phyloP scores from a whole-genome alignment of 2,329 filamentous ascomycete genomes.

The Westerdykella aurantiaca region DNA sequence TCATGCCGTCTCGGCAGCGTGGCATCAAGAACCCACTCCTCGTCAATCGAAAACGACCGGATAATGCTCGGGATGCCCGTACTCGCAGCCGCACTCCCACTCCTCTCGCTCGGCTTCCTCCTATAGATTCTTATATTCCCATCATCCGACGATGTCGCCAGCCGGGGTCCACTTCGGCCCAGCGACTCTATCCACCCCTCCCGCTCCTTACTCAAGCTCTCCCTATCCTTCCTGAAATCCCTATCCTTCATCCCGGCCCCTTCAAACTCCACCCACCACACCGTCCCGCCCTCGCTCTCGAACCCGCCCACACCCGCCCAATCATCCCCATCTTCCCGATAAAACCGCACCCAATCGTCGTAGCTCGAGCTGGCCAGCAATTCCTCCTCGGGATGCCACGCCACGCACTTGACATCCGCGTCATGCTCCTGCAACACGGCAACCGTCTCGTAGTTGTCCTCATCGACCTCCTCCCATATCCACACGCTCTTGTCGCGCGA shows the following conservation, averaged over 20 bases:
- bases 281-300: slow-evolving; percentile 74
- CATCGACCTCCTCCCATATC: slow-evolving; percentile 96
- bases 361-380: slow-evolving; percentile 88
- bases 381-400: slow-evolving; percentile 78
- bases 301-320: slow-evolving; percentile 86
- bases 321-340: slow-evolving; percentile 86
- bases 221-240: slow-evolving; percentile 20
- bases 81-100: slow-evolving; percentile 40
- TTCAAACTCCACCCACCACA: slow-evolving; percentile 78
- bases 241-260: slow-evolving; percentile 32
- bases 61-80: slow-evolving; percentile 84
- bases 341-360: slow-evolving; percentile 83
- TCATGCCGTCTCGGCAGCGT: slow-evolving; percentile 71
- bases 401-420: slow-evolving; percentile 89
- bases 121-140: slow-evolving; percentile 74
- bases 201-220: slow-evolving; percentile 28
- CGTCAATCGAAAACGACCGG: slow-evolving; percentile 62
- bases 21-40: slow-evolving; percentile 76
- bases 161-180: slow-evolving; percentile 48
- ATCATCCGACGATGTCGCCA: slow-evolving; percentile 85
- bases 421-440: slow-evolving; percentile 92
- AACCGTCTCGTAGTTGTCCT: slow-evolving; percentile 95
- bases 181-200: slow-evolving; percentile 33
- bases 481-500: slow-evolving; percentile 90
- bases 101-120: slow-evolving; percentile 52